Evolutionary conservation across 2,329 filamentous ascomycete species (phyloP).

Genomic region (Monosporascus sp.): DNA sequence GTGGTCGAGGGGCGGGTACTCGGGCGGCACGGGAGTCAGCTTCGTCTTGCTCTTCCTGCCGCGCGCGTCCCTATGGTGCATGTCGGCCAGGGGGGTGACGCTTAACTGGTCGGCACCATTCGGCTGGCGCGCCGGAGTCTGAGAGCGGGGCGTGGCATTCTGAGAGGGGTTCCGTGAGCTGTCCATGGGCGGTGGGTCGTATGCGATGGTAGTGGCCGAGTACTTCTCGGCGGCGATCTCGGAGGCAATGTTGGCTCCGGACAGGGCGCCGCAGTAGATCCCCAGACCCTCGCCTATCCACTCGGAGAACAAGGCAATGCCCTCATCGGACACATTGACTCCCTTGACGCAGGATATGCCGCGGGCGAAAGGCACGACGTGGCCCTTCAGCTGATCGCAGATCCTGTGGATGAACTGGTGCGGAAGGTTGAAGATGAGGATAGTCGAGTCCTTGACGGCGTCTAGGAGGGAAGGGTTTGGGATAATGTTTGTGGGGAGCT

Average conservation of each 20-base stretch:
- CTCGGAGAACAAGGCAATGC: slow-evolving; percentile 87
- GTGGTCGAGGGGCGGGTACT: slow-evolving; percentile 85
- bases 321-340: slow-evolving; percentile 83
- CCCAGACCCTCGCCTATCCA: slow-evolving; percentile 85
- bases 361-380: slow-evolving; percentile 86
- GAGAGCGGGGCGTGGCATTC: slow-evolving; percentile 38
- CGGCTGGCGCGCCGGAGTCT: slow-evolving; percentile 42
- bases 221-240: slow-evolving; percentile 96
- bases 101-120: slow-evolving; percentile 45
- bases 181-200: slow-evolving; percentile 86
- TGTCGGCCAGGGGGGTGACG: slow-evolving; percentile 44
- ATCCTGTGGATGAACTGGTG: slow-evolving; percentile 92
- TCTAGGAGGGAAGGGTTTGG: slow-evolving; percentile 78
- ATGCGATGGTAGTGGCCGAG: slow-evolving; percentile 94
- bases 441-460: slow-evolving; percentile 75
- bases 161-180: slow-evolving; percentile 66
- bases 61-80: slow-evolving; percentile 63
- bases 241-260: slow-evolving; percentile 90
- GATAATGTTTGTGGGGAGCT: slow-evolving; percentile 74
- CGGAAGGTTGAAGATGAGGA: slow-evolving; percentile 92
- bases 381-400: slow-evolving; percentile 76
- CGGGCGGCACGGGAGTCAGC: slow-evolving; percentile 69
- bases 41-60: slow-evolving; percentile 63
- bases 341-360: slow-evolving; percentile 98
- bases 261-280: slow-evolving; percentile 95